phyloP scores from a whole-genome alignment of 768 basidiomycete species.

The Ephemerocybe angulata region DNA sequence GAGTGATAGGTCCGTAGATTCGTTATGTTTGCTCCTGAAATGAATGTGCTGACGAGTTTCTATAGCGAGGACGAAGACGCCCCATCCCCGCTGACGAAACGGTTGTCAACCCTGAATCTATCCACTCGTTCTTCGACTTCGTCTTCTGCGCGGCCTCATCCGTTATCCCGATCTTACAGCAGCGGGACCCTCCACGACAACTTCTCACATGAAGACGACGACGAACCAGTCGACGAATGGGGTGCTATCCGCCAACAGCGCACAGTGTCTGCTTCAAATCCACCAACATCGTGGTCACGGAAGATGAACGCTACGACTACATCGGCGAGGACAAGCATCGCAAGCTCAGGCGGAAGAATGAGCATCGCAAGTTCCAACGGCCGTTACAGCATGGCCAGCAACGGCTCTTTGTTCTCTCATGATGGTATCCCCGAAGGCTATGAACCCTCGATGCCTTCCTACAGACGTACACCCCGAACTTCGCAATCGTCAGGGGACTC shows the following conservation, averaged over 20 bases:
- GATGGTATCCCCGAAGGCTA: slow-evolving; percentile 18
- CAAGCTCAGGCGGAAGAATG: slow-evolving; percentile 18
- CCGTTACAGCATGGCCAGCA: slow-evolving; percentile 4
- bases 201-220: slow-evolving; percentile 11
- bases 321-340: slow-evolving; percentile 29
- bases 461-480: slow-evolving; percentile 12
- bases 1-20: slow-evolving; percentile 80
- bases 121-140: slow-evolving; percentile 42
- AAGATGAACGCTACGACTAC: slow-evolving; percentile 12
- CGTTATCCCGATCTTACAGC: slow-evolving; percentile 32
- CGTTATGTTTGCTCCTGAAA: no score
- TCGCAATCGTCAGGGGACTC: slow-evolving; percentile 3
- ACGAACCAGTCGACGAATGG: slow-evolving; percentile 19
- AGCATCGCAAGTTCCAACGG: slow-evolving; percentile 6
- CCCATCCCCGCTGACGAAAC: slow-evolving; percentile 60
- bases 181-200: slow-evolving; percentile 26
- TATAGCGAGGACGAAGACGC: slow-evolving; percentile 73
- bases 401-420: slow-evolving; percentile 16
- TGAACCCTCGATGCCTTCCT: background rate
- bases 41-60: no score
- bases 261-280: slow-evolving; percentile 5
- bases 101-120: slow-evolving; percentile 56
- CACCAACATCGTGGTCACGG: slow-evolving; percentile 12
- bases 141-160: slow-evolving; percentile 31
- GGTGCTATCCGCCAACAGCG: slow-evolving; percentile 15